Evolutionary conservation across 345 rosid genomes (phyloP), one percentile per base, ranked within the genome.

Genomic region (Crucihimalaya himalaica): DNA sequence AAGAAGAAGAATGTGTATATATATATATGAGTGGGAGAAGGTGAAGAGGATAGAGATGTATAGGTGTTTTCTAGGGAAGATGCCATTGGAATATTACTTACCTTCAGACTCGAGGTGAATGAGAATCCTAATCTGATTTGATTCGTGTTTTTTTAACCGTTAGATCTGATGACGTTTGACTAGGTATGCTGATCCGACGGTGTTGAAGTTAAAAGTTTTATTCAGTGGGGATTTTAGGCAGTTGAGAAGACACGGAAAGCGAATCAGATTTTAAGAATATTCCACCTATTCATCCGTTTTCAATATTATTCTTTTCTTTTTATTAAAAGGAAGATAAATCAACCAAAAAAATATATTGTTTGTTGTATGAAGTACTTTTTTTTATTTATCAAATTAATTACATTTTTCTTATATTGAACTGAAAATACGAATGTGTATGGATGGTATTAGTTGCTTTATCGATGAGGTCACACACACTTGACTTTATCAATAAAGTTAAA

Each of bases 81-180:
- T 77, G 80, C 80, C 67, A 64, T 63, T 77, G 62, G 80, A 77
- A 77, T 77, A 77, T 70, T 70, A 77, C 72, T 58, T 66, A 48
- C 70, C 11, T 54, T 71, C 28, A 37, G 40, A 16, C 21, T 8
- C 37, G 2, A 48, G 39, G 16, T 52, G 20, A 45, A 18, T 37
- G 2, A 5, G 51, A 72, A 53, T 72, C 43, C 5, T 52, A 51
- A 7, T 28, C 25, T 47, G 15, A 51, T 54, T 25, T 53, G 23
- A 5, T 62, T 27, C 35, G 23, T 62, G 2, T 62, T 63, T 21
- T 3, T 7, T 7, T 0, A 40, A 21, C 75, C 76, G 80, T 77
- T 71, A 15, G 80, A 77, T 77, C 28, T 64, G 5, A 56, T 57
- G 19, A 70, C 51, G 29, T 5, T 68, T 75, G 51, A 68, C 57